A percentile compares a stretch with the other conserved stretches of the same genome.
phyloP scores from a whole-genome alignment of 768 basidiomycete species.

The Inosperma sp. region DNA sequence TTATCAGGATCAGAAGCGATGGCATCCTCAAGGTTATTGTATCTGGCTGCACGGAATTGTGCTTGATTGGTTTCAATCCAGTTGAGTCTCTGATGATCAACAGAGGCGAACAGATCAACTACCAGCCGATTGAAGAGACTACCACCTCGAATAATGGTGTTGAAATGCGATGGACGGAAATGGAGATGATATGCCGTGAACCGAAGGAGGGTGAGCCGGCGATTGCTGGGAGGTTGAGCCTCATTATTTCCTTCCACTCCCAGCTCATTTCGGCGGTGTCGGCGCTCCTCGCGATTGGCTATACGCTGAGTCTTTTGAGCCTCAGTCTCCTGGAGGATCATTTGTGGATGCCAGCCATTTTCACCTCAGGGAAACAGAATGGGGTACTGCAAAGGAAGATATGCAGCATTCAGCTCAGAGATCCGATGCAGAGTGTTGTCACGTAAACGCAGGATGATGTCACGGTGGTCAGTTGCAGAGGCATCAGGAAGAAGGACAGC shows the following conservation, averaged over 20 bases:
- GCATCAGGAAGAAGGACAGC: constrained; percentile 5
- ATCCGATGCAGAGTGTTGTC: constrained; percentile 15
- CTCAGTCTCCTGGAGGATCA: background rate
- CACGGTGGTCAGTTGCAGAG: constrained; percentile 14
- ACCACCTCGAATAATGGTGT: constrained; percentile 29
- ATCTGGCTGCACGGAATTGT: constrained; percentile 29
- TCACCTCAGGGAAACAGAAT: constrained; percentile 23
- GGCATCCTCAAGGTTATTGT: constrained; percentile 29
- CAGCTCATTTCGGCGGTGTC: background rate
- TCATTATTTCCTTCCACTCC: background rate
- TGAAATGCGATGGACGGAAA: constrained; percentile 17
- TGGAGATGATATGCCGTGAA: constrained; percentile 34
- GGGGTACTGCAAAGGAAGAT: constrained; percentile 21
- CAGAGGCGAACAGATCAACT: constrained; percentile 32
- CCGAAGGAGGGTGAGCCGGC: constrained; percentile 25
- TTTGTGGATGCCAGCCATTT: constrained; percentile 17
- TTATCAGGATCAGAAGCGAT: constrained; percentile 15
- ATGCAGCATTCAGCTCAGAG: constrained; percentile 21
- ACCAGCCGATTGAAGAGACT: constrained; percentile 37
- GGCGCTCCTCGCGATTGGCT: constrained; percentile 23
- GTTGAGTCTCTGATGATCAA: constrained; percentile 34
- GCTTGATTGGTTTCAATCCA: constrained; percentile 33
- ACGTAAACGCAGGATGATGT: constrained; percentile 19
- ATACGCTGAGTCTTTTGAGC: constrained; percentile 19
- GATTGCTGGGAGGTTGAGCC: background rate